Conservation (phyloP, 139 green algal genomes). For the Gonium pectorale region DNA sequence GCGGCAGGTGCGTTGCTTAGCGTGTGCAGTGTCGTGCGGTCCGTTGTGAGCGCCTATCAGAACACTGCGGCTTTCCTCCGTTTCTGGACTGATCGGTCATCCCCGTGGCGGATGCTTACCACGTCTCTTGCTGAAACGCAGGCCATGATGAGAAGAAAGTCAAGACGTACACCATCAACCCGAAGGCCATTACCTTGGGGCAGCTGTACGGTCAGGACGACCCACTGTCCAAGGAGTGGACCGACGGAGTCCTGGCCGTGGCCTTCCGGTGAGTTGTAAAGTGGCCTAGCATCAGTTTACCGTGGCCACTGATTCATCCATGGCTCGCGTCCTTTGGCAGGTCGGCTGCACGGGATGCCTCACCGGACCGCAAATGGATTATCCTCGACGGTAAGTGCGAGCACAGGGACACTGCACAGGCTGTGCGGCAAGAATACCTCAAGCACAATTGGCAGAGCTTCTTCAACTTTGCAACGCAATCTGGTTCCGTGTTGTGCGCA, state of each 20-base stretch:
- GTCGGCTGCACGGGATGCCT: slow-evolving; percentile 52
- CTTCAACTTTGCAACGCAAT: no score
- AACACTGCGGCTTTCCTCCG: no score
- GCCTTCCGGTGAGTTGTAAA: slow-evolving; percentile 64
- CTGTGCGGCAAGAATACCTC: no score
- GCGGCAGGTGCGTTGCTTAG: slow-evolving; percentile 32
- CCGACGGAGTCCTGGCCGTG: slow-evolving; percentile 81
- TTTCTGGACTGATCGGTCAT: no score
- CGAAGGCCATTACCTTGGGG: slow-evolving; percentile 83
- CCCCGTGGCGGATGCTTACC: no score
- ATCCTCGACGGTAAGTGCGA: slow-evolving; percentile 81
- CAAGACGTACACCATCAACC: slow-evolving; percentile 74
- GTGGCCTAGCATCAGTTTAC: no score
- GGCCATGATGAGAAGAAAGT: slow-evolving; percentile 62
- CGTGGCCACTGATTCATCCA: background rate
- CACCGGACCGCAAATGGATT: slow-evolving; percentile 74
- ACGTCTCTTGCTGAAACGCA: no score
- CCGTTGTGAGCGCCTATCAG: no score
- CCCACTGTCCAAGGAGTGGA: slow-evolving; percentile 74
- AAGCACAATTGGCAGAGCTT: no score
- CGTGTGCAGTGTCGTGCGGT: no score
- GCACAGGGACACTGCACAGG: no score
- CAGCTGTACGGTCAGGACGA: slow-evolving; percentile 78
- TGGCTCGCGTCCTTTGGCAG: background rate
- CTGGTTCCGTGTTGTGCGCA: no score